Percentiles rank a stretch among this genome's conserved stretches.
phyloP scores from a whole-genome alignment of 2,329 filamentous ascomycete species.

The Xylogone sp. region DNA sequence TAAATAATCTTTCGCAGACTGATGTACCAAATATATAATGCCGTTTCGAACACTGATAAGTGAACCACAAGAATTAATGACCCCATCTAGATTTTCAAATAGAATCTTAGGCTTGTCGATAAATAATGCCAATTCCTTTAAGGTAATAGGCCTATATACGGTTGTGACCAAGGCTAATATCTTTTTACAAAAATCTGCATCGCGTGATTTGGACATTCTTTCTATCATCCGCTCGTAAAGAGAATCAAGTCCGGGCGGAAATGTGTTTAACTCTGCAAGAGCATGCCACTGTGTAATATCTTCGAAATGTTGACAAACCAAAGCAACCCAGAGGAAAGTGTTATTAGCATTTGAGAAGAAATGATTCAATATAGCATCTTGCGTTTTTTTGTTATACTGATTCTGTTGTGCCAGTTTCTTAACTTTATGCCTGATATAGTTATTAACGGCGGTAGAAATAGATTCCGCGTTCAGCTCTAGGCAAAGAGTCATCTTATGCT shows the following conservation, averaged over 20 bases:
- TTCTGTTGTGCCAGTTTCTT: slow-evolving; percentile 15
- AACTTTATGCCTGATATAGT: slow-evolving; percentile 33
- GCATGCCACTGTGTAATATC: neutral
- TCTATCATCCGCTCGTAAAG: slow-evolving; percentile 6
- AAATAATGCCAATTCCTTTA: slow-evolving; percentile 3
- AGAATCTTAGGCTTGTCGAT: neutral
- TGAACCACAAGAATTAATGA: slow-evolving; percentile 5
- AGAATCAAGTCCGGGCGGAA: slow-evolving; percentile 1
- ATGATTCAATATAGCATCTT: slow-evolving; percentile 16
- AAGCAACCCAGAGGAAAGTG: slow-evolving; percentile 26
- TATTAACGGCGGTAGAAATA: slow-evolving; percentile 30
- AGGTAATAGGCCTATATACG: slow-evolving; percentile 3
- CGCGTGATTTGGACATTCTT: neutral
- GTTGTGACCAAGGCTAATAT: neutral
- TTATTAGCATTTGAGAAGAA: slow-evolving; percentile 28
- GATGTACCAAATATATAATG: slow-evolving; percentile 5
- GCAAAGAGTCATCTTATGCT: slow-evolving; percentile 17
- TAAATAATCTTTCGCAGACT: slow-evolving; percentile 8
- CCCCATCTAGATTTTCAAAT: neutral
- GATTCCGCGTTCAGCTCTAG: slow-evolving; percentile 34
- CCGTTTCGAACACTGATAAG: slow-evolving; percentile 6
- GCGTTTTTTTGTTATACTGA: neutral
- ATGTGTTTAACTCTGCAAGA: neutral
- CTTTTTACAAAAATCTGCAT: slow-evolving; percentile 1
- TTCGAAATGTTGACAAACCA: slow-evolving; percentile 3